Base-by-base conservation (phyloP, 495 filamentous ascomycete genomes). In the Jackrogersella minutella region DNA sequence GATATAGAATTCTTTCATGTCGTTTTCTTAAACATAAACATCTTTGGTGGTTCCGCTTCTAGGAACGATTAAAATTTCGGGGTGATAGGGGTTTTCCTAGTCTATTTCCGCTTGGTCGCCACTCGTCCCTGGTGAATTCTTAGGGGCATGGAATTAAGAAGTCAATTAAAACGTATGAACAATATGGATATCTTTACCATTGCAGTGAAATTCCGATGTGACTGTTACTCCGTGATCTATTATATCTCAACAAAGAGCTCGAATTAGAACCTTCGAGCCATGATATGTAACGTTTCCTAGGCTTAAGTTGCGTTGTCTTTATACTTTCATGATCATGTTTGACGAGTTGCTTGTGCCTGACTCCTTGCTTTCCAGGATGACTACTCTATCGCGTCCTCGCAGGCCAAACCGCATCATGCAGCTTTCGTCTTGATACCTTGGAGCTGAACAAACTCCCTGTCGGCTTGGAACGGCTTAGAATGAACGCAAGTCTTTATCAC, bases 1-100 rank as follows among this genome's bases (percentile, higher is more conserved):
- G 50, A 14, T 67, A 49, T 55, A 55, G 49, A 21, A 39, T 71
- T 66, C 64, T 71, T 46, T 62, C 54, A 13, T 70, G 68, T 70
- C 47, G 36, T 74, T 72, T 70, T 46, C 17, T 22, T n/a, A n/a
- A n/a, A n/a, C n/a, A n/a, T n/a, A 9, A 54, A 9, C 50, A 47
- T 19, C 5, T 61, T 41, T 24, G 54, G 11, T 22, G 11, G 9
- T 33, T 26, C 44, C 30, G 10, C 22, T 19, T 30, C 19, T 30
- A 7, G n/a, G 50, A 31, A 26, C 47, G 5, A 19, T n/a, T 21
- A 43, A 73, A 71, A 73, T 10, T 11, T 5, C 19, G 61, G 37
- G 62, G 28, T 11, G 57, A 43, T 21, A 14, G 19, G 31, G 33
- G 22, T 44, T 63, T 54, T 68, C 53, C 6, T 54, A 49, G 39